Base-by-base conservation (phyloP, 305 asterid genomes). In the Solanum hybrid region DNA sequence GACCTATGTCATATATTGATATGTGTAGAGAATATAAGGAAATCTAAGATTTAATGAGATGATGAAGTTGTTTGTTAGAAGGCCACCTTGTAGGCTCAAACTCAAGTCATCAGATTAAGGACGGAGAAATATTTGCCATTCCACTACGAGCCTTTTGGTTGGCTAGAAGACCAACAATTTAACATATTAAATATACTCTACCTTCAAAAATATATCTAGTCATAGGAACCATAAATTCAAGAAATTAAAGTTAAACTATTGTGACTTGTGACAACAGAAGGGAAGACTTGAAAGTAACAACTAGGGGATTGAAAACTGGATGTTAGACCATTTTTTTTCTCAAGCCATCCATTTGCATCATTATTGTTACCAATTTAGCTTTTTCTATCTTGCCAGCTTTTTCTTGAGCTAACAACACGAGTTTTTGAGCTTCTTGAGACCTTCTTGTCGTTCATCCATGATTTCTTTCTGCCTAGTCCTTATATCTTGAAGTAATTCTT, bases 351-450 rank as follows among this genome's bases (percentile, higher is more conserved):
- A 60, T 75, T 22, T 60, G 71, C 10, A 60, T 60, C 71, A 19
- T 60, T 19, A 60, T 60, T 60, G 34, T 10, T 88, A 14, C 26
- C 81, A 64, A 60, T 38, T 26, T 31, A 32, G 12, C 1, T 17
- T 36, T 29, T 19, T 29, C 87, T 13, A 64, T 13, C 17, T 79
- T 88, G 51, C 87, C 87, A 56, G 1, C 45, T 60, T 88, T 84
- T 79, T 88, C 81, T 66, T 88, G 32, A 88, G 79, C 86, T 27
- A 69, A 79, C 35, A 26, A 64, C 87, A 64, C 19, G 22, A 88
- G 35, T 29, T 27, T 71, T 75, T 79, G 34, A 64, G 87, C 90
- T 64, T 79, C 86, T 38, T 15, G 36, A 26, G 87, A 79, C 9
- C 9, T 29, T 79, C n/a, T 26, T 11, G 42, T 22, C 69, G 10